Percentiles rank a stretch among this genome's conserved stretches.
Evolutionary conservation across 768 basidiomycete species (phyloP).

Genomic region (Mycena venus): DNA sequence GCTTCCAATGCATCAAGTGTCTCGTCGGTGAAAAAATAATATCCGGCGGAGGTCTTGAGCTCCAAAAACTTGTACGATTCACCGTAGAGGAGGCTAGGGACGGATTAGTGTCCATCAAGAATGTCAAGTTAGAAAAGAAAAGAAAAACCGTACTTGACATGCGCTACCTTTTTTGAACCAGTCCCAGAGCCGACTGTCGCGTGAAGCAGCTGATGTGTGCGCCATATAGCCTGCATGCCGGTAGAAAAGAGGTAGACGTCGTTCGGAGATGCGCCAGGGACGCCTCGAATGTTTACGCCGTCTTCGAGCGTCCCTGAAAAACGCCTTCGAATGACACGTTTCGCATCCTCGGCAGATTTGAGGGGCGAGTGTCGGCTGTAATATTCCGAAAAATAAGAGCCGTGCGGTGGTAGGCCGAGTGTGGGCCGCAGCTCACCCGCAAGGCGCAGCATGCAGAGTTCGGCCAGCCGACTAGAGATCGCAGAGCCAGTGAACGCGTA

Average conservation of each 20-base stretch:
- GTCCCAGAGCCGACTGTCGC: slow-evolving; percentile 46
- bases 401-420: slow-evolving; percentile 51
- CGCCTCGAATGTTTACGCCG: slow-evolving; percentile 38
- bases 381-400: slow-evolving; percentile 52
- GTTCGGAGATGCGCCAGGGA: slow-evolving; percentile 52
- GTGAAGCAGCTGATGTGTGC: slow-evolving; percentile 56
- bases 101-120: not conserved
- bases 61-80: slow-evolving; percentile 66
- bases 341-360: slow-evolving; percentile 12
- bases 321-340: slow-evolving; percentile 16
- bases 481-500: slow-evolving; percentile 68
- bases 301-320: slow-evolving; percentile 12
- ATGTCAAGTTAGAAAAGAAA: not conserved
- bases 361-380: slow-evolving; percentile 29
- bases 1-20: slow-evolving; percentile 47
- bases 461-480: slow-evolving; percentile 60
- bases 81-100: slow-evolving; percentile 63
- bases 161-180: slow-evolving; percentile 60
- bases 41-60: slow-evolving; percentile 62
- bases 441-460: slow-evolving; percentile 56
- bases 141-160: slow-evolving; percentile 21
- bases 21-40: slow-evolving; percentile 61
- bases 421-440: slow-evolving; percentile 57
- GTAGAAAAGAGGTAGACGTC: slow-evolving; percentile 65
- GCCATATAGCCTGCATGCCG: slow-evolving; percentile 70